Conservation (phyloP, 2,329 filamentous ascomycete genomes). For the Lasiodiplodia theobromae region DNA sequence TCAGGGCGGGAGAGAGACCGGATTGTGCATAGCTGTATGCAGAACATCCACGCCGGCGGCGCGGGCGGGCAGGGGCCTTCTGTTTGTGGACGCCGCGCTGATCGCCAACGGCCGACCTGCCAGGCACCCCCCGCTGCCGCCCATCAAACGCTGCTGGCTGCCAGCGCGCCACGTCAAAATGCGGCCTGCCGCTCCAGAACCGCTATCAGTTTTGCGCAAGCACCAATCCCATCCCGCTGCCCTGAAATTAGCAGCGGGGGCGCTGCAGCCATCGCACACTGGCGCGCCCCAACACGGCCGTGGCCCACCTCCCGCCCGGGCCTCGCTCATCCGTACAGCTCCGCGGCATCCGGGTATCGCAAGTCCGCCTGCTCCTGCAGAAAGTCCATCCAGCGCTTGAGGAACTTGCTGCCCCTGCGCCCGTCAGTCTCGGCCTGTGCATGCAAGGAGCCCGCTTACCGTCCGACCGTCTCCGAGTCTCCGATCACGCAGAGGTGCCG, state of each 20-base stretch:
- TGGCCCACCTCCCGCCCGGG: slow-evolving; percentile 1
- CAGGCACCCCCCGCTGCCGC: neutral
- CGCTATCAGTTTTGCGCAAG: slow-evolving; percentile 13
- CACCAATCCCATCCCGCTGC: slow-evolving; percentile 8
- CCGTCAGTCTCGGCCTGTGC: slow-evolving; percentile 3
- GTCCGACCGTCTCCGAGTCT: slow-evolving; percentile 90
- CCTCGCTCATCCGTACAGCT: slow-evolving; percentile 44
- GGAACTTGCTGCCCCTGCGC: slow-evolving; percentile 78
- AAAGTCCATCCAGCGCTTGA: slow-evolving; percentile 90
- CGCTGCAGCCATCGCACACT: slow-evolving; percentile 17
- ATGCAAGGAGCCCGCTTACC: slow-evolving; percentile 61
- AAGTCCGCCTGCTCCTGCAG: slow-evolving; percentile 90
- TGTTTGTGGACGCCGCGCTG: slow-evolving; percentile 10
- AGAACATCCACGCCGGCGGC: slow-evolving; percentile 21
- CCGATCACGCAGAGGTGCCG: slow-evolving; percentile 90
- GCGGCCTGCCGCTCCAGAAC: slow-evolving; percentile 21
- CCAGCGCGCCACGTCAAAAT: slow-evolving; percentile 18
- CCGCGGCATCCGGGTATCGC: slow-evolving; percentile 77
- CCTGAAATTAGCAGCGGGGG: slow-evolving; percentile 28
- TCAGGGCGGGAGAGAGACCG: slow-evolving; percentile 20
- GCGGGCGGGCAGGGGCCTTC: slow-evolving; percentile 15
- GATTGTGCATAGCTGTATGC: slow-evolving; percentile 19
- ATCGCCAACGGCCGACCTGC: neutral
- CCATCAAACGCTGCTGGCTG: neutral
- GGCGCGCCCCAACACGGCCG: slow-evolving; percentile 2